Evolutionary conservation across 1,284 basidiomycete genomes (phyloP), one percentile per base, ranked within the genome.

Genomic region (Tilletia indica): DNA sequence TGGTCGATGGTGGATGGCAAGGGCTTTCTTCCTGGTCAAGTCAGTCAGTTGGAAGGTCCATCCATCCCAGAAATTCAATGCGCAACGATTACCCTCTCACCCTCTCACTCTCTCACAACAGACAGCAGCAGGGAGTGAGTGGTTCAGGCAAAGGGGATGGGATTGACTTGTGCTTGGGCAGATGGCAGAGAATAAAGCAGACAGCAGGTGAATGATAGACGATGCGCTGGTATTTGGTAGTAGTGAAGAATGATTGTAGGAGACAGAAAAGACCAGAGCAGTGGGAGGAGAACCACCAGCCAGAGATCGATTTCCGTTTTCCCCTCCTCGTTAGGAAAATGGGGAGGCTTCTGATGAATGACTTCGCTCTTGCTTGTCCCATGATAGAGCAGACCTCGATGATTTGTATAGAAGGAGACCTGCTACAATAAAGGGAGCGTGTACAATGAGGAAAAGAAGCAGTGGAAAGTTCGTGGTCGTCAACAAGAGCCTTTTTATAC

Each of bases 391-490:
- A 54, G 49, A 56, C 9, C 47, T 25, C 36, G 42, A 12, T n/a
- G 36, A 11, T 12, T 56, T n/a, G 12, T 14, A 56, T 49, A 19
- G 68, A 54, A 48, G 19, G 25, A 31, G 25, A 31, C 54, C n/a
- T 42, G 49, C 48, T 54, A 58, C 54, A 54, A 51, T 51, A 68
- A 51, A 36, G 67, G 48, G 42, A 68, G 45, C 45, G 67, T 36
- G 61, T 64, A 64, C 61, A 64, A 64, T 64, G 61, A 64, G 61
- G 2, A 14, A n/a, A 2, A 31, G 25, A 31, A 64, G 66, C 31
- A 16, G 6, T 71, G 9, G 9, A 36, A 5, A 31, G 49, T 16
- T n/a, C 25, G 42, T 45, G 42, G 42, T 45, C 9, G 42, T 8
- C 6, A 14, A 14, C 9, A 45, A 34, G 54, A 54, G 48, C n/a